Percentiles rank a stretch among this genome's conserved stretches.
These are phyloP conservation scores for Westerdykella ornata DNA, from an alignment of 2,329 filamentous ascomycete genomes.

Conservation along the genomic window DNA sequence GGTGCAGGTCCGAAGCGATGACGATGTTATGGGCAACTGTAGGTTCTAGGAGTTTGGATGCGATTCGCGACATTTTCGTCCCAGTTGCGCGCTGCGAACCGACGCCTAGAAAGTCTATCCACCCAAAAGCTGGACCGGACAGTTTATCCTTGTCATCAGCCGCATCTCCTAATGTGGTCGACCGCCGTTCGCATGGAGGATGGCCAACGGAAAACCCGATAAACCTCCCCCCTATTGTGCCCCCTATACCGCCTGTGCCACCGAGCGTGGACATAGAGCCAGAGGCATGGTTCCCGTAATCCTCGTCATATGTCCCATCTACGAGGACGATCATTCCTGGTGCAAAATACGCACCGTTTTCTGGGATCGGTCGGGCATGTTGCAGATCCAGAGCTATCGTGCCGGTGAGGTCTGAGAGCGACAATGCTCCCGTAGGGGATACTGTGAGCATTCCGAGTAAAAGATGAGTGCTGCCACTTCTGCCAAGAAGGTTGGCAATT, in stretches of 20 bases:
- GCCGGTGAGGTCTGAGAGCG: conserved; percentile 79
- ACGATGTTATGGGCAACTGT: conserved; percentile 51
- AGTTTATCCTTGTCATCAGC: conserved; percentile 39
- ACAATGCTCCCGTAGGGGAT: conserved; percentile 72
- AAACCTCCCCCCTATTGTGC: conserved; percentile 86
- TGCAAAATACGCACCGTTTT: conserved; percentile 83
- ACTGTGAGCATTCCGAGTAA: conserved; percentile 76
- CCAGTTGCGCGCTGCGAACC: conserved; percentile 84
- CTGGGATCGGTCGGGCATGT: conserved; percentile 73
- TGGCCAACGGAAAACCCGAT: conserved; percentile 86
- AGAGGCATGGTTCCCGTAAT: conserved; percentile 64
- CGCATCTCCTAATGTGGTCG: conserved; percentile 67
- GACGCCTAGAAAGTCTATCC: conserved; percentile 91
- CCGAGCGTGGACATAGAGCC: conserved; percentile 54
- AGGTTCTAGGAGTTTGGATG: conserved; percentile 56
- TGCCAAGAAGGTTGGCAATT: conserved; percentile 67
- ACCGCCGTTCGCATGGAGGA: conserved; percentile 80
- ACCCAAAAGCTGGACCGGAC: conserved; percentile 60
- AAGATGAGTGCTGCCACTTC: conserved; percentile 77
- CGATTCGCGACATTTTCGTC: conserved; percentile 72
- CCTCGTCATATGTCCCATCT: conserved; percentile 94
- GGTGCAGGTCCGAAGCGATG: conserved; percentile 77
- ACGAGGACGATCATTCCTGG: conserved; percentile 95
- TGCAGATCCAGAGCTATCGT: conserved; percentile 78
- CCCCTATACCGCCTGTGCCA: conserved; percentile 74